Evolutionary conservation across 768 basidiomycete species (phyloP).

Genomic region (Sistotremastrum niveocremeum): DNA sequence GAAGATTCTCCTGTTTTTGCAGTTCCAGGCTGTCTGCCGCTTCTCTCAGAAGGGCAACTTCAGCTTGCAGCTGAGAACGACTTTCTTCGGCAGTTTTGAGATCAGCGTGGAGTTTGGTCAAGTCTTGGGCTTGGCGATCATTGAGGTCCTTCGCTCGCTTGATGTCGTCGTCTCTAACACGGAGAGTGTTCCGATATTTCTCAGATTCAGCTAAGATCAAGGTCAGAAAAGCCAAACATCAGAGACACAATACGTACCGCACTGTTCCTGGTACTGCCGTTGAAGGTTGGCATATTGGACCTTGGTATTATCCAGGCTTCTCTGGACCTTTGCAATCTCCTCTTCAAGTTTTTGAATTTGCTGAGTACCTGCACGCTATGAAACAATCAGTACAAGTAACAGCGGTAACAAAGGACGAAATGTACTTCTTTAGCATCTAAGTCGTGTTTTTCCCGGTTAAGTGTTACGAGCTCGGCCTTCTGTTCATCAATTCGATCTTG

Average conservation of each 20-base stretch:
- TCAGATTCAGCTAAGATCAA: conserved; percentile 51
- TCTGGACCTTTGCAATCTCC: conserved; percentile 65
- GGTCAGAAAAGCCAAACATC: neutral
- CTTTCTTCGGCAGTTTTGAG: conserved; percentile 61
- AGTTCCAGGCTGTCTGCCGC: conserved; percentile 68
- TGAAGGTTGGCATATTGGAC: conserved; percentile 64
- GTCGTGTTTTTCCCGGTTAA: conserved; percentile 90
- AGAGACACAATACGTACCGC: conserved; percentile 32
- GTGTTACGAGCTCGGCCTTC: conserved; percentile 57
- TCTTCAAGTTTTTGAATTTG: conserved; percentile 63
- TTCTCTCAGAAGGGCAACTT: conserved; percentile 55
- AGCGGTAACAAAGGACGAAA: conserved; percentile 3
- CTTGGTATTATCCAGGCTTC: conserved; percentile 60
- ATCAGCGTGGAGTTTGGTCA: conserved; percentile 50
- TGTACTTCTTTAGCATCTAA: conserved; percentile 71
- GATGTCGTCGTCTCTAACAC: conserved; percentile 62
- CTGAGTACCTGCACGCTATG: conserved; percentile 45
- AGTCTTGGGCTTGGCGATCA: conserved; percentile 50
- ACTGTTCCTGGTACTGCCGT: conserved; percentile 83
- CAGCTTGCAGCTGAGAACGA: conserved; percentile 53
- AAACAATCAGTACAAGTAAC: conserved; percentile 10
- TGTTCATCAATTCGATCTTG: conserved; percentile 68
- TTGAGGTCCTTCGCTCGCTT: conserved; percentile 47
- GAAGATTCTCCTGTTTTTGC: conserved; percentile 89
- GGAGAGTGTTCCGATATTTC: conserved; percentile 59